Evolutionary conservation across 2,329 filamentous ascomycete species (phyloP), one percentile per base, ranked within the genome.

Genomic region (Elsinoe batatas): DNA sequence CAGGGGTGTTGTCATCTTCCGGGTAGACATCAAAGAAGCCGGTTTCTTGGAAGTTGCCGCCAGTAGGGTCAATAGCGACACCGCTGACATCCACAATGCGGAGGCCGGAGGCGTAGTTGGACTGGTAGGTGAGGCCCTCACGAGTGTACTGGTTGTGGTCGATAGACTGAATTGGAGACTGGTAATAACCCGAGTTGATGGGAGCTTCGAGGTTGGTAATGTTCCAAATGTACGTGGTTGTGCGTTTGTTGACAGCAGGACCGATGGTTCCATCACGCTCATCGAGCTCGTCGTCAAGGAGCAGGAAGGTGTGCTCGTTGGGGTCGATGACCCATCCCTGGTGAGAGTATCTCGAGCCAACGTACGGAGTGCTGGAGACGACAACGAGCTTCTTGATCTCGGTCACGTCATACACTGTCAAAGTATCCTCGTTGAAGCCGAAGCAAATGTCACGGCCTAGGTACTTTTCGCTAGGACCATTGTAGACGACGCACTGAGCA

Each of bases 271-370:
- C 63, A 10, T 74, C 63, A 4, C 60, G 55, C 67, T 81, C 78
- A 56, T 81, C 78, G 10, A 75, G 69, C 63, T 80, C 78, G 58
- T 80, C 77, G 59, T 80, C 77, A 3, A 79, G 62, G 11, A 79
- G 68, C 4, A 80, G 71, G 61, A 71, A 78, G 43, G 72, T 62
- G 60, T 72, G 71, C 63, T 67, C 72, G 50, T 70, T 64, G 6
- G 67, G 63, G 61, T 79, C 74, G 18, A 76, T 68, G 5, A 79
- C 65, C 75, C 76, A 78, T 8, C 78, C 78, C 63, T 79, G 76
- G 59, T 80, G 78, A 2, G 76, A 76, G 64, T 79, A 80, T 17
- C 67, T 60, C 8, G 71, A 71, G 26, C 76, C 76, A 20, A 70
- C 67, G 62, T 79, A 79, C 1, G 70, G 69, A 0, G 74, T 78